Base-by-base conservation (phyloP, 129 eudicot species). In the Deinandra increscens region DNA sequence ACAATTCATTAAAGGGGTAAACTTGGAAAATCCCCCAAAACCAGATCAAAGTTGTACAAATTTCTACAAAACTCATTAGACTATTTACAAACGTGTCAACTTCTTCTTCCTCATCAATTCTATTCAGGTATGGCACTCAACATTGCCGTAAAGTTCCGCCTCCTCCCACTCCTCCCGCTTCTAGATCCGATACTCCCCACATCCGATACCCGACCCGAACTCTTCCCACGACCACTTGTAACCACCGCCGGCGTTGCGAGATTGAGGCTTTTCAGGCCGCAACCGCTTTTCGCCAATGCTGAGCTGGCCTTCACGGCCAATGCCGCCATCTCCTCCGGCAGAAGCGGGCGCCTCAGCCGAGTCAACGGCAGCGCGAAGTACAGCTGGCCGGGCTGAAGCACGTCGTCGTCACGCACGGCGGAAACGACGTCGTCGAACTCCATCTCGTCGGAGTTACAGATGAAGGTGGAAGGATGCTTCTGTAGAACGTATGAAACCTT, bases 301-400 rank as follows among this genome's bases (percentile, higher is more conserved):
- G 91, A 74, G 70, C 87, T 85, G 1, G 97, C 97, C 39, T 91
- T 91, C 0, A 91, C 92, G 1, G 97, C 97, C 80, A 91, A 79
- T 62, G 97, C 97, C 4, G 97, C 97, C 97, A 91, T 91, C 66
- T 91, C 95, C 77, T 91, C 92, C 49, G 91, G 84, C 77, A 48
- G 78, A 9, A 91, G 81, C 44, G 83, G 95, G 6, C 65, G 76
- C 15, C 67, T 66, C 42, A 87, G 67, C 71, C 81, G 77, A 53
- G 45, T 79, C 74, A 85, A 41, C 62, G 95, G 97, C 29, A 91
- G 68, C 15, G 80, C 87, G 38, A 91, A 91, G 70, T 91, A 91
- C 0, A 91, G 67, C 73, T 87, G 91, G 2, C 95, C 97, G 1
- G 79, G 87, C 15, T 83, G 84, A 2, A 90, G 87, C 62, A 69